Evolutionary conservation across 176 grass and related monocot species (phyloP).

Genomic region (Aegilops sharonensis): DNA sequence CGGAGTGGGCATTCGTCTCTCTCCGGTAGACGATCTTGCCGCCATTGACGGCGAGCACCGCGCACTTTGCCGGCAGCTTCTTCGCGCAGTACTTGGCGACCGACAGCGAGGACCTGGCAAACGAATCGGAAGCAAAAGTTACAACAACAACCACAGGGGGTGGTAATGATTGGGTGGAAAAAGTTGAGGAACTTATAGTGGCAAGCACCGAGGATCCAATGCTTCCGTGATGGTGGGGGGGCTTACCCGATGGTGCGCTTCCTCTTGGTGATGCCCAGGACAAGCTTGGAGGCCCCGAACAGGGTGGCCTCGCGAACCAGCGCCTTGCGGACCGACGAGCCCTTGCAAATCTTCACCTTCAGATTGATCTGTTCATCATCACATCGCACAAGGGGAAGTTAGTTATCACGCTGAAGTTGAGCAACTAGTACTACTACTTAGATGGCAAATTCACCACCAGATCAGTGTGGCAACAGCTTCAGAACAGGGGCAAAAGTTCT

Average conservation of each 20-base stretch:
- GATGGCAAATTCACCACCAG: too few species aligned
- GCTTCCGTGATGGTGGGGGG: background rate
- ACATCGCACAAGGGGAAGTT: background rate
- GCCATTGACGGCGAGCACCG: slow-evolving; percentile 64
- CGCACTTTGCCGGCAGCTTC: slow-evolving; percentile 70
- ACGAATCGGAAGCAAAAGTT: background rate
- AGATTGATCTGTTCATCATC: slow-evolving; percentile 68
- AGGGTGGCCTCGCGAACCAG: slow-evolving; percentile 70
- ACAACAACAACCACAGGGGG: background rate
- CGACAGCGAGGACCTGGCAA: slow-evolving; percentile 51
- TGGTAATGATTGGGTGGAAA: slow-evolving; percentile 9
- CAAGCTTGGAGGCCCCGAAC: slow-evolving; percentile 64
- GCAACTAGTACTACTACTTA: too few species aligned
- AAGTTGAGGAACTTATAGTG: background rate
- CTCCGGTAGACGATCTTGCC: slow-evolving; percentile 88
- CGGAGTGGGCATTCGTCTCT: slow-evolving; percentile 44
- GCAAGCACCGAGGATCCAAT: slow-evolving; percentile 30
- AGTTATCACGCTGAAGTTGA: too few species aligned
- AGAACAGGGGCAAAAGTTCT: background rate
- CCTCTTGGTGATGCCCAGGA: slow-evolving; percentile 68
- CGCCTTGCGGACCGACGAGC: slow-evolving; percentile 65
- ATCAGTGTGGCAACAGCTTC: background rate
- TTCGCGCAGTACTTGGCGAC: slow-evolving; percentile 89
- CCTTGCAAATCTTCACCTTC: slow-evolving; percentile 93
- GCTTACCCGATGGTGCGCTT: slow-evolving; percentile 58